A percentile compares a stretch with the other conserved stretches of the same genome.
These are phyloP conservation scores for Claviceps spartinae DNA, from an alignment of 2,329 filamentous ascomycete species.

Conservation along the genomic window DNA sequence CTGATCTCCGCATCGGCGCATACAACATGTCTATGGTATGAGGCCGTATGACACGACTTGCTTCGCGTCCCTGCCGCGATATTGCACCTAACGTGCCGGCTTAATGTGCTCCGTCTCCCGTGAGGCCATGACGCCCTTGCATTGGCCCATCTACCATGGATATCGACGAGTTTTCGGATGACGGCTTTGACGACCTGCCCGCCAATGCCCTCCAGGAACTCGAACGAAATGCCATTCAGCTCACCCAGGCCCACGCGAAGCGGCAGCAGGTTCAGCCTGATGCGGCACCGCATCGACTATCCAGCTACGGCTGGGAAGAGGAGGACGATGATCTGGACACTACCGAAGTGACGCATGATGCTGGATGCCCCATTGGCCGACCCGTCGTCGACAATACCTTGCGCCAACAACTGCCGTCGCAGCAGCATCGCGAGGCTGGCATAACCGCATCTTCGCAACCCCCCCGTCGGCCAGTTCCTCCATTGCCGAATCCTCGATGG, in stretches of 20 bases:
- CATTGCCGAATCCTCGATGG: conserved; percentile 24
- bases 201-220: conserved; percentile 45
- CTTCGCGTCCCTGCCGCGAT: background rate
- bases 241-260: conserved; percentile 33
- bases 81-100: background rate
- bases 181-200: conserved; percentile 48
- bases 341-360: conserved; percentile 39
- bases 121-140: conserved; percentile 7
- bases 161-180: conserved; percentile 48
- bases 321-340: conserved; percentile 47
- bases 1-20: background rate
- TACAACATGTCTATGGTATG: no score
- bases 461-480: conserved; percentile 16
- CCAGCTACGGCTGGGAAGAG: conserved; percentile 33
- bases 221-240: conserved; percentile 48
- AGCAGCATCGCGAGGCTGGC: conserved; percentile 14
- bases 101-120: background rate
- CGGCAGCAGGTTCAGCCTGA: conserved; percentile 12
- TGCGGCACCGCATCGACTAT: conserved; percentile 13
- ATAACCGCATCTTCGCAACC: conserved; percentile 9
- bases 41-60: background rate
- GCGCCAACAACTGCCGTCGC: conserved; percentile 19
- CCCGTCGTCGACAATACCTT: conserved; percentile 23
- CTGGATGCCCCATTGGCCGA: conserved; percentile 24
- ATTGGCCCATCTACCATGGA: conserved; percentile 19